A percentile compares a stretch with the other conserved stretches of the same genome.
phyloP scores from a whole-genome alignment of 1,284 basidiomycete species.

The Tausonia pullulans region DNA sequence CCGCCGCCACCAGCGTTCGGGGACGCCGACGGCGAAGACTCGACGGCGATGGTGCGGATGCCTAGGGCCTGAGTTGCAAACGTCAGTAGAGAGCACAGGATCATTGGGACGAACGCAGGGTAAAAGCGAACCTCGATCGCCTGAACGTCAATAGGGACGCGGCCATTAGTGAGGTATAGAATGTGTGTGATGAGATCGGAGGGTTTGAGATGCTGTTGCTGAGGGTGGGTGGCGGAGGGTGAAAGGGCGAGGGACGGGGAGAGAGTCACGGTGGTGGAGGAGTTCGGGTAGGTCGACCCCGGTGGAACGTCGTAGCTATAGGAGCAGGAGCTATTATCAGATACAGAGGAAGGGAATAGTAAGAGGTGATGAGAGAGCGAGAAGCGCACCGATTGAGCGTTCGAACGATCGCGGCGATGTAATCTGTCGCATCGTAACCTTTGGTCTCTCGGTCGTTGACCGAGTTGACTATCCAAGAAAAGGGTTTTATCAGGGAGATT shows the following conservation, averaged over 20 bases:
- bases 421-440: slow-evolving; percentile 72
- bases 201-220: not conserved
- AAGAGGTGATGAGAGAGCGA: slow-evolving; percentile 39
- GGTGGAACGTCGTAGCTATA: not conserved
- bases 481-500: not conserved
- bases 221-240: slow-evolving; percentile 32
- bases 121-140: slow-evolving; percentile 48
- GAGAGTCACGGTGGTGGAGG: not conserved
- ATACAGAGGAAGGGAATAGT: not conserved
- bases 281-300: too few relatives aligned
- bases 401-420: slow-evolving; percentile 62
- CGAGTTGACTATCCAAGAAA: slow-evolving; percentile 57
- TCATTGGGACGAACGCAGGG: not conserved
- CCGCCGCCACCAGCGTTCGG: too few relatives aligned
- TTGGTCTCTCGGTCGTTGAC: slow-evolving; percentile 84
- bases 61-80: slow-evolving; percentile 23
- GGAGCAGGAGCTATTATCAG: too few relatives aligned
- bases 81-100: not conserved
- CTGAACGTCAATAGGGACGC: slow-evolving; percentile 50
- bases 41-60: slow-evolving; percentile 21
- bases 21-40: too few relatives aligned
- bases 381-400: slow-evolving; percentile 51
- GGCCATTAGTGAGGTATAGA: slow-evolving; percentile 56
- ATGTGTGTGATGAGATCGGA: slow-evolving; percentile 63
- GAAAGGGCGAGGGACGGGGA: slow-evolving; percentile 40